Base-by-base conservation (phyloP, 2,329 filamentous ascomycete species). In the Botryotinia convoluta region DNA sequence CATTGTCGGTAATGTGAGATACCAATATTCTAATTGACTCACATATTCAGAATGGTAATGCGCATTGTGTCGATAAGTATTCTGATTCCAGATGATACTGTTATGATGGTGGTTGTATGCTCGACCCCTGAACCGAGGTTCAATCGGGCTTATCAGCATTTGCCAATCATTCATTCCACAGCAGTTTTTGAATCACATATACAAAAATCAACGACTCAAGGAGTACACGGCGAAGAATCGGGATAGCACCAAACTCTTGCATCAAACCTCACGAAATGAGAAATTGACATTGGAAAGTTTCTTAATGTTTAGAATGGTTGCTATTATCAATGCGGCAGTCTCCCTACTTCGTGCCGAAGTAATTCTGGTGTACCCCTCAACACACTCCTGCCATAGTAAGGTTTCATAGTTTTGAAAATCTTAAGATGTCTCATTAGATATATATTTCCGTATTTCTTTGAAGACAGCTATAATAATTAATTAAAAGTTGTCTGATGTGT, bases 1-100 rank as follows among this genome's bases (percentile, higher is more conserved):
- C 79, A 81, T 80, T 26, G 12, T 74, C 7, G 22, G 26, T 62
- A 16, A 51, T 10, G 20, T 18, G 35, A 65, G 42, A 32, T 59
- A 8, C 20, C 35, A 51, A 35, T 62, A 20, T 45, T 14, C 6
- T 48, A 26, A 48, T 44, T 26, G 4, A 57, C 14, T 67, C 26
- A 37, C 6, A 22, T 14, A 26, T 29, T 29, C 20, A n/a, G 4
- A 26, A 39, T 54, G n/a, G 26, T 4, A 54, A 68, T 39, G 5
- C n/a, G 10, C 2, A 39, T 68, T 37, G 8, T 51, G 10, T 39
- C 64, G 29, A 39, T 39, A 22, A 32, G 12, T 54, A 39, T 9
- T 12, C 5, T 9, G 12, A 54, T 18, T 29, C 35, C 35, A 39
- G 45, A 68, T 39, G 7, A 10, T 39, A 39, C 32, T 18, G 12